A percentile compares a stretch with the other conserved stretches of the same genome.
These are phyloP conservation scores for Fusarium oligoseptatum DNA, from an alignment of 2,329 filamentous ascomycete species.

Conservation along the genomic window DNA sequence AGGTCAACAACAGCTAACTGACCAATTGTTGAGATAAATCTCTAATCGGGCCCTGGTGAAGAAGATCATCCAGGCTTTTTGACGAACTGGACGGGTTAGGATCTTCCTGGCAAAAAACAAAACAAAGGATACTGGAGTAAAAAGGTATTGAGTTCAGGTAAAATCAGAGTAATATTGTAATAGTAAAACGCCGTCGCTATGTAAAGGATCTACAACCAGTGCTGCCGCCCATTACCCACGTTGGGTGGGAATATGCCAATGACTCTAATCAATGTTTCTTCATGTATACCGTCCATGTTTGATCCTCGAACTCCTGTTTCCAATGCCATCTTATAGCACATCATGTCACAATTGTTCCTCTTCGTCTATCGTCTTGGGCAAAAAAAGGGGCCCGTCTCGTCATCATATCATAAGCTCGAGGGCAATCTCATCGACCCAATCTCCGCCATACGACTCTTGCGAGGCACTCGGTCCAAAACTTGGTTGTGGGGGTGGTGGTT, in stretches of 20 bases:
- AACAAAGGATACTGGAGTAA: background rate
- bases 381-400: constrained; percentile 21
- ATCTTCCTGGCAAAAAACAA: background rate
- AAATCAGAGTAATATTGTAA: constrained; percentile 19
- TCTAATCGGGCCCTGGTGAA: background rate
- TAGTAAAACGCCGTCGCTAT: constrained; percentile 31
- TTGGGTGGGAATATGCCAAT: constrained; percentile 15
- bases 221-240: constrained; percentile 15
- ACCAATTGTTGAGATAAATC: background rate
- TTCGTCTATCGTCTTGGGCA: constrained; percentile 8
- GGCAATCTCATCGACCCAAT: constrained; percentile 55
- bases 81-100: background rate
- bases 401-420: constrained; percentile 48
- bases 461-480: constrained; percentile 43
- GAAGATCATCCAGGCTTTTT: background rate
- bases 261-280: background rate
- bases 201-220: constrained; percentile 6
- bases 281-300: background rate
- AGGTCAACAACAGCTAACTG: background rate
- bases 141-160: background rate
- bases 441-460: constrained; percentile 56
- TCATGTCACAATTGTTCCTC: background rate
- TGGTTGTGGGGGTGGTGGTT: constrained; percentile 7
- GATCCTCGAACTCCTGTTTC: constrained; percentile 15
- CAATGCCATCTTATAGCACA: constrained; percentile 2